Evolutionary conservation across 2,329 filamentous ascomycete genomes (phyloP).

Genomic region (Penicillium brevicompactum): DNA sequence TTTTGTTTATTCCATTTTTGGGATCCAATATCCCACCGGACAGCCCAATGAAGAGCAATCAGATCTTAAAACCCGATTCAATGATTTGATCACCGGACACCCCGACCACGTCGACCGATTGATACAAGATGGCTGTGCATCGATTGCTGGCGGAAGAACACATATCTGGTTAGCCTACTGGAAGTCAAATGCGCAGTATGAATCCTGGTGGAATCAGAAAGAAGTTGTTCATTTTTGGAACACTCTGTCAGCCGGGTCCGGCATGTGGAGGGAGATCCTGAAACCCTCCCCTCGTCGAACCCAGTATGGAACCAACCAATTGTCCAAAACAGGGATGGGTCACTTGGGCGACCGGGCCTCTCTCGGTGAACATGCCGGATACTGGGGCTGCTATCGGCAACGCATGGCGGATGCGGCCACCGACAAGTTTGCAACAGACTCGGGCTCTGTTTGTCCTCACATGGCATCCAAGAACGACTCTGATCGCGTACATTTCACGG

Average conservation of each 20-base stretch:
- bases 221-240: slow-evolving; percentile 16
- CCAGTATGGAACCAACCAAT: slow-evolving; percentile 16
- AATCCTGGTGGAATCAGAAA: slow-evolving; percentile 15
- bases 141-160: slow-evolving; percentile 20
- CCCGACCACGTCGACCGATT: slow-evolving; percentile 9
- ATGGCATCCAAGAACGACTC: background rate
- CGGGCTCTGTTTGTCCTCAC: background rate
- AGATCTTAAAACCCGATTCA: slow-evolving; percentile 1
- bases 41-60: background rate
- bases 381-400: slow-evolving; percentile 22
- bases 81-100: slow-evolving; percentile 4
- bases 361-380: slow-evolving; percentile 13
- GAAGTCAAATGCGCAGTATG: slow-evolving; percentile 6
- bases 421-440: slow-evolving; percentile 1
- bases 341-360: slow-evolving; percentile 5
- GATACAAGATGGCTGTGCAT: slow-evolving; percentile 6
- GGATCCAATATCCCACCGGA: slow-evolving; percentile 9
- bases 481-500: slow-evolving; percentile 2
- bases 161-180: slow-evolving; percentile 20
- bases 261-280: slow-evolving; percentile 22
- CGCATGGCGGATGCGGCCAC: slow-evolving; percentile 6
- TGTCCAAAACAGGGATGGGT: slow-evolving; percentile 3
- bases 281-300: slow-evolving; percentile 6
- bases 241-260: slow-evolving; percentile 6
- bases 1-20: slow-evolving; percentile 15